Conservation (phyloP, 306 rosid species). For the Mimosa pudica region DNA sequence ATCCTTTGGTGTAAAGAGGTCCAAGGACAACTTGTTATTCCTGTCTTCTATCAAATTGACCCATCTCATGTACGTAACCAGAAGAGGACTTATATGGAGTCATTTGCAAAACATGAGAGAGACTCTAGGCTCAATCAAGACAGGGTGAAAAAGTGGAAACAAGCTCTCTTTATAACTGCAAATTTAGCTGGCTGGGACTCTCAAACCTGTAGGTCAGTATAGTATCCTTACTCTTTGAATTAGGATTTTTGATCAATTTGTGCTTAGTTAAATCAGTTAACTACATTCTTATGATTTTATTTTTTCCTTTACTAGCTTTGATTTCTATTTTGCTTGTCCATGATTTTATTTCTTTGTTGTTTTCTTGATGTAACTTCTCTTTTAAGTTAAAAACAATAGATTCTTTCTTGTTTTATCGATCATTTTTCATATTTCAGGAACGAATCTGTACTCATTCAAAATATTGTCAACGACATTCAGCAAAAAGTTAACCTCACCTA, state of each 20-base stretch:
- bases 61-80: constrained; percentile 6
- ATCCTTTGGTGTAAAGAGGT: neutral
- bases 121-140: neutral
- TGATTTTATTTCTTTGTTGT: neutral
- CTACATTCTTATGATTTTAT: neutral
- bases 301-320: neutral
- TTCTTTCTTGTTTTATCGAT: neutral
- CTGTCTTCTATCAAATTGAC: constrained; percentile 14
- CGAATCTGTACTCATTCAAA: neutral
- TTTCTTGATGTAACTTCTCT: neutral
- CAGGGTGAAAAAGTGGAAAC: neutral
- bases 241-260: neutral
- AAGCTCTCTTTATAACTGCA: neutral
- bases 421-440: neutral
- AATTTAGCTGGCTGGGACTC: constrained; percentile 25
- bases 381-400: neutral
- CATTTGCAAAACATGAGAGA: constrained; percentile 16
- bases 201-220: neutral
- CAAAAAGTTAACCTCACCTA: neutral
- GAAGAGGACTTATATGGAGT: neutral
- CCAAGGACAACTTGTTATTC: constrained; percentile 11
- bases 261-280: neutral
- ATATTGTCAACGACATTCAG: constrained; percentile 14
- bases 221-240: neutral
- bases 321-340: neutral